A percentile compares a stretch with the other conserved stretches of the same genome.
Conservation (phyloP, 148 eudicot species). For the Pouteria glomerata region DNA sequence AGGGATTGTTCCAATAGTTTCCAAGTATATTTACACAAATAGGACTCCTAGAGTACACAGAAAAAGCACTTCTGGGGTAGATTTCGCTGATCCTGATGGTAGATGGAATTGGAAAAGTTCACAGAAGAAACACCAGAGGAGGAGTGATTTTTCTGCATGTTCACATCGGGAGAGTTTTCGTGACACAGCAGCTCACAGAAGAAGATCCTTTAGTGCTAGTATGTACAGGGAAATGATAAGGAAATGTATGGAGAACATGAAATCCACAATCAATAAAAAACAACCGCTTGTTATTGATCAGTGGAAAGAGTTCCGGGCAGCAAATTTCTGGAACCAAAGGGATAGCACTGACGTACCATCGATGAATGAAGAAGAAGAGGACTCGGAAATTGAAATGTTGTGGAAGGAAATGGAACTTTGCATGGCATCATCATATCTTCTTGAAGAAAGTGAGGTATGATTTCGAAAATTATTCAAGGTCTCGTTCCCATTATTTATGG, state of each 20-base stretch:
- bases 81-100: too few species aligned
- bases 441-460: slow-evolving; percentile 53
- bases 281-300: slow-evolving; percentile 19
- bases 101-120: slow-evolving; percentile 22
- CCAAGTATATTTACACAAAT: slow-evolving; percentile 20
- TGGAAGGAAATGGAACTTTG: slow-evolving; percentile 90
- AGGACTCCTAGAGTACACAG: slow-evolving; percentile 12
- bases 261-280: slow-evolving; percentile 9
- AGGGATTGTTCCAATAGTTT: slow-evolving; percentile 23
- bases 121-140: slow-evolving; percentile 13
- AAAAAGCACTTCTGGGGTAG: slow-evolving; percentile 27
- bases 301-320: slow-evolving; percentile 14
- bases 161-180: not conserved
- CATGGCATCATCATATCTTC: slow-evolving; percentile 62
- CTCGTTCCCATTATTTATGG: not conserved
- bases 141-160: slow-evolving; percentile 1
- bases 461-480: not conserved
- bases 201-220: not conserved
- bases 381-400: slow-evolving; percentile 71
- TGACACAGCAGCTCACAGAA: not conserved
- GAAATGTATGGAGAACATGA: slow-evolving; percentile 18
- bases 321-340: slow-evolving; percentile 3
- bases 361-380: slow-evolving; percentile 33
- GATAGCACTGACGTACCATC: slow-evolving; percentile 34
- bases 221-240: slow-evolving; percentile 12